Base-by-base conservation (phyloP, 106 monocot species). In the Acorus gramineus region DNA sequence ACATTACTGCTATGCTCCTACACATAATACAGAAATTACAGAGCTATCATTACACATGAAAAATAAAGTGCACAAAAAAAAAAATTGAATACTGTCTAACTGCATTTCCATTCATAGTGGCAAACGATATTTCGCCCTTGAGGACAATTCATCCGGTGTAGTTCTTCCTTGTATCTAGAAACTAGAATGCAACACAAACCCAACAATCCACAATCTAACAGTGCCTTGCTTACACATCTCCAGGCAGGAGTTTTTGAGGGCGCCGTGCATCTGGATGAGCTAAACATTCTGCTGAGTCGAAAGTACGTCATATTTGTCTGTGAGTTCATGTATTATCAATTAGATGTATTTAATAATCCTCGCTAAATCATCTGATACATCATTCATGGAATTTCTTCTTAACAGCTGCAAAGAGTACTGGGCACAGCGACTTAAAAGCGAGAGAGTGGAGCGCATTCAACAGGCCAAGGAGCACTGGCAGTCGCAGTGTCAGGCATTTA, bases 401-500 rank as follows among this genome's bases (percentile, higher is more conserved):
- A 46, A 65, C 66, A 93, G 93, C 13, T 93, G 89, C 55, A 80
- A 73, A 2, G 85, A 89, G 42, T 85, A 85, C 62, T 93, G 89
- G 89, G 77, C 80, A 57, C 47, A 76, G 66, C 54, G 93, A 9
- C 66, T 75, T 14, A 55, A 60, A 7, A 66, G 46, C n/a, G 93
- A 93, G 59, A 72, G 89, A 67, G 70, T 57, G 2, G 85, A 89
- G 66, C 75, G 93, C 3, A 45, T 89, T 44, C 70, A 72, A 28
- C 83, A 76, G 71, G 76, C 75, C 48, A 89, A 85, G 71, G 74
- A 83, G 51, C 79, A 85, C 14, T 93, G 85, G 85, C 74, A 85
- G 11, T 68, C 65, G 4, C 82, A 83, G 61, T 78, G 78, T 50
- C 81, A 69, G 45, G 62, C 78, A n/a, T 83, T 93, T 60, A 68